Base-by-base conservation (phyloP, 129 eudicot genomes). In the Chrysanthemum seticuspe region DNA sequence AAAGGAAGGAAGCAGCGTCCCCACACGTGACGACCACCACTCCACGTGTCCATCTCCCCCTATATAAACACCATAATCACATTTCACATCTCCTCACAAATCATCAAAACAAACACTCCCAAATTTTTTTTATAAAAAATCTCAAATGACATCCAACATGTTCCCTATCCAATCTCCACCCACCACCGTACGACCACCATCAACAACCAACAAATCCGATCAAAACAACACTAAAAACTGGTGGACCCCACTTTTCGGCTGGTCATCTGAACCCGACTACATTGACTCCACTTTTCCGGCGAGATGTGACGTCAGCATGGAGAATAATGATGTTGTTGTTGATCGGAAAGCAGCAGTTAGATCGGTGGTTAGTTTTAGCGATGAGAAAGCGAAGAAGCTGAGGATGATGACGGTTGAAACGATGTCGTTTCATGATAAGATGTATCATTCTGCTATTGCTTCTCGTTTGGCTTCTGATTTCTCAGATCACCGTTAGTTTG, bases 401-500 rank as follows among this genome's bases (percentile, higher is more conserved):
- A 70, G 95, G 68, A 85, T 88, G 97, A 25, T 80, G 73, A 84
- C 90, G 14, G 58, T 29, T 15, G 90, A 77, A 27, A 63, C 83
- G 74, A 70, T 75, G 74, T 68, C 88, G 83, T 77, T 54, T 75
- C 97, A 91, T n/a, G 97, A 86, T 44, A 81, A 71, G 76, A 91
- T 91, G 97, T 91, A 91, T 61, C 97, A 91, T 73, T 92, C 97
- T 10, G 96, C 93, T 53, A 92, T 92, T 50, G 96, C 97, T 34
- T 82, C 97, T 64, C 81, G 96, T 16, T 84, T 92, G 14, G 97
- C 97, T 45, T 84, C 96, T 3, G 97, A 92, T 76, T 83, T 81
- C 76, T 74, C 86, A 31, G 78, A 74, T 54, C 83, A 74, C 75
- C 45, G 6, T 9, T 76, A 62, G 70, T 75, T 29, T 1, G 29